Conservation (phyloP, 352 stramenopile genomes). For the Globisporangium abappressorium region DNA sequence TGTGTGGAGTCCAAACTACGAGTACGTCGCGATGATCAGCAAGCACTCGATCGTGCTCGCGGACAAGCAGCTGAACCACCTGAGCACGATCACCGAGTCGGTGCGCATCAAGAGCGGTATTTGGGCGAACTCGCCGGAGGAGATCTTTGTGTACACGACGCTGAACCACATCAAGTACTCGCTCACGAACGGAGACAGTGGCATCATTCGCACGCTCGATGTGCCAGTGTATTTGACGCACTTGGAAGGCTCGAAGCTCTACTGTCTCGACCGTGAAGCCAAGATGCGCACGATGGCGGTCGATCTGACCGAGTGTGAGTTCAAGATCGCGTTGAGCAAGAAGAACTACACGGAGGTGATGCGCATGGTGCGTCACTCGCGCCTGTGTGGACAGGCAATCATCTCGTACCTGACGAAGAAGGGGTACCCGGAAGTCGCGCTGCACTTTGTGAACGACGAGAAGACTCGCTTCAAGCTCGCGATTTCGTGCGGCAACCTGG, state of each 20-base stretch:
- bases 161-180: constrained; percentile 95
- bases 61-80: constrained; percentile 97
- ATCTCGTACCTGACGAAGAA: constrained; percentile 99
- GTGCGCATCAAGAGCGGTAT: constrained; percentile 94
- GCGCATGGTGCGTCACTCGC: constrained; percentile 97
- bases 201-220: constrained; percentile 98
- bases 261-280: constrained; percentile 96
- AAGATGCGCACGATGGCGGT: constrained; percentile 96
- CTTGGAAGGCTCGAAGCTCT: constrained; percentile 93
- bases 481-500: constrained; percentile 98
- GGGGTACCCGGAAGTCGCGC: constrained; percentile 98
- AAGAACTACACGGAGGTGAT: constrained; percentile 99
- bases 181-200: constrained; percentile 92
- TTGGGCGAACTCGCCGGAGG: constrained; percentile 87
- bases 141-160: constrained; percentile 99
- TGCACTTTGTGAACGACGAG: constrained; percentile 99
- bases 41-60: constrained; percentile 98
- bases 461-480: constrained; percentile 98
- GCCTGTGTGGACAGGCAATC: constrained; percentile 97
- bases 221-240: constrained; percentile 97
- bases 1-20: constrained; percentile 96
- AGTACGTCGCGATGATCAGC: constrained; percentile 96
- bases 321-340: constrained; percentile 95
- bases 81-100: constrained; percentile 97
- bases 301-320: constrained; percentile 98